Evolutionary conservation across 2,329 filamentous ascomycete species (phyloP), one percentile per base, ranked within the genome.

Genomic region (Dendrostoma leiphaemia): DNA sequence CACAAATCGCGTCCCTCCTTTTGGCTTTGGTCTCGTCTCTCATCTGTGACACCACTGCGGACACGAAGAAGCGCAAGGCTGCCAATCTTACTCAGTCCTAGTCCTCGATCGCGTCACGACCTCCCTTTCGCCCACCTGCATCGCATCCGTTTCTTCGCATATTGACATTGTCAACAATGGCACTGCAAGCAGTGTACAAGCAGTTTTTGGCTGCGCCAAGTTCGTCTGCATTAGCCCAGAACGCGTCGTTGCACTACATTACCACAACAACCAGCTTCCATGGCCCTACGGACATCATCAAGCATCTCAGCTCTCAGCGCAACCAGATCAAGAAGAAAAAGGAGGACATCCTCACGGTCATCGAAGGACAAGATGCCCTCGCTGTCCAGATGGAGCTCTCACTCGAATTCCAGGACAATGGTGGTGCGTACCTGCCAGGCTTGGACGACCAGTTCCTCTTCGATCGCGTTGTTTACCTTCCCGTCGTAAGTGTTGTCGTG

Each of bases 391-490:
- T 91, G 45, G 88, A 96, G 65, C 94, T 90, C 23, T 85, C 84
- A 2, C 73, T 97, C 45, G 88, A 95, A 67, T 97, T 99, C 69
- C 69, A 86, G 53, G 84, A 80, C 59, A 86, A 88, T 60, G 94
- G 93, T 61, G 93, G 91, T 60, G 82, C 87, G 60, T 97, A 94
- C 74, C 81, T 97, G 53, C 93, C 93, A 5, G 85, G 85, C 45
- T 78, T 99, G 46, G 93, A 97, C 66, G 91, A 97, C 77, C 97
- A 97, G 75, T 96, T 97, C 70, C 75, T 99, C 55, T 78, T 89
- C 53, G 91, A 96, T 71, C 87, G 87, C 65, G 83, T 83, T 52
- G 91, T 91, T 58, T 84, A 83, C 48, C 80, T 97, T 61, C 84
- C 90, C 46, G 84, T 96, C 74, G 92, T 97, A 79, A 68, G 88